phyloP scores from a whole-genome alignment of 441 rosid species.

The Bocquillonia castaneifolia region DNA sequence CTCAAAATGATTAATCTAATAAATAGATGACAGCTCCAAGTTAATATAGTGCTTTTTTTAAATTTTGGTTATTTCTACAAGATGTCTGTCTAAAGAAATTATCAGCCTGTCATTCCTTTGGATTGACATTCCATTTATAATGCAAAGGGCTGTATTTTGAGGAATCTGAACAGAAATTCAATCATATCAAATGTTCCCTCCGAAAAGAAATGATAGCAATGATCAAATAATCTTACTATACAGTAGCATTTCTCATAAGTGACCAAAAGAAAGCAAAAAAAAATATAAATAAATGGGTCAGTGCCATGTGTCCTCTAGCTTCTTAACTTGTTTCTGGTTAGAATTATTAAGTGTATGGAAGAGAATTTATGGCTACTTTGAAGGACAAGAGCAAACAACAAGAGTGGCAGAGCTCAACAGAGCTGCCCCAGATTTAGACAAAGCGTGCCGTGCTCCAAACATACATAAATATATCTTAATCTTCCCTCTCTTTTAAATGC shows the following conservation, averaged over 20 bases:
- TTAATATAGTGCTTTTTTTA: conserved; percentile 15
- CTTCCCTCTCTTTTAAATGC: neutral
- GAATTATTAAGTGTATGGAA: neutral
- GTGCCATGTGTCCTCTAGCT: conserved; percentile 9
- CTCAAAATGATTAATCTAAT: conserved; percentile 6
- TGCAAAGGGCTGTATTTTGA: neutral
- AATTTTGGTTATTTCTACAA: too few species aligned
- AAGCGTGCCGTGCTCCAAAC: neutral
- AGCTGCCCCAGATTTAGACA: conserved; percentile 5
- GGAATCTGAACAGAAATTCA: conserved; percentile 18
- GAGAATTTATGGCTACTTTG: conserved; percentile 5
- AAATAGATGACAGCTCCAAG: conserved; percentile 19
- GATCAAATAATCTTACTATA: neutral
- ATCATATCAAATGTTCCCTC: conserved; percentile 21
- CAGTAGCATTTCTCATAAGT: neutral
- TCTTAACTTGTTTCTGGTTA: neutral
- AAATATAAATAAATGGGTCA: neutral
- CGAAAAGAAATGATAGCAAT: conserved; percentile 14
- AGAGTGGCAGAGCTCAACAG: conserved; percentile 8
- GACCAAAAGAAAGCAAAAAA: neutral
- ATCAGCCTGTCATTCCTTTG: conserved; percentile 24
- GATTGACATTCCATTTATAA: conserved; percentile 22
- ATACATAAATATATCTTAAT: neutral
- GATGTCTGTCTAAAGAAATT: conserved; percentile 11
- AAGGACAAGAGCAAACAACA: conserved; percentile 22